A percentile compares a stretch with the other conserved stretches of the same genome.
phyloP scores from a whole-genome alignment of 768 basidiomycete species.

The Auricularia cornea region DNA sequence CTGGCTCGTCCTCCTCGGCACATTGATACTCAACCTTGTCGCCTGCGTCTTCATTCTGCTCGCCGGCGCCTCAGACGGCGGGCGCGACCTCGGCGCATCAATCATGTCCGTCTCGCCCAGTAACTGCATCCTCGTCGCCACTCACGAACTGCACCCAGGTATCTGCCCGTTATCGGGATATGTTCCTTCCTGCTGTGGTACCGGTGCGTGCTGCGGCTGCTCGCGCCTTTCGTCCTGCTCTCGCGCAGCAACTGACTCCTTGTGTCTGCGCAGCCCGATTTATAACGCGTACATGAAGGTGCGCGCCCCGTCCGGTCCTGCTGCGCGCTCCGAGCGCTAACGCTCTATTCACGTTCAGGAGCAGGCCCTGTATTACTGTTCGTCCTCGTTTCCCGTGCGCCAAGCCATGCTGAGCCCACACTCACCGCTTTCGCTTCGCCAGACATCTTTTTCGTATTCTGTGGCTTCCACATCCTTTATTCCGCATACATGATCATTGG shows the following conservation, averaged over 20 bases:
- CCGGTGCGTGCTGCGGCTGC: constrained; percentile 42
- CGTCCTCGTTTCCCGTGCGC: constrained; percentile 20
- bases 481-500: constrained; percentile 94
- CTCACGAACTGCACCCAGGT: constrained; percentile 37
- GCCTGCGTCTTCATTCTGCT: constrained; percentile 82
- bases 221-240: constrained; percentile 3
- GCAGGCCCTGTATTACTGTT: constrained; percentile 90
- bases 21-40: constrained; percentile 82
- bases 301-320: constrained; percentile 11
- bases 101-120: constrained; percentile 52
- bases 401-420: constrained; percentile 6
- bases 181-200: constrained; percentile 93
- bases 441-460: constrained; percentile 97
- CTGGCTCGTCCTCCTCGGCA: constrained; percentile 83
- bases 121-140: constrained; percentile 6
- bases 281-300: constrained; percentile 99
- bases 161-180: constrained; percentile 66
- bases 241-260: neutral
- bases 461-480: constrained; percentile 90
- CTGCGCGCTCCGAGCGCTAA: constrained; percentile 12
- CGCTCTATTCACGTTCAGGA: constrained; percentile 41
- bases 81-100: constrained; percentile 71
- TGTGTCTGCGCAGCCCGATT: constrained; percentile 57
- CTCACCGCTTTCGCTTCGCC: too few relatives aligned
- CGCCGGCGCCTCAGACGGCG: constrained; percentile 66